These are phyloP conservation scores for Syzygium aromaticum DNA, from an alignment of 345 rosid genomes.

Conservation along the genomic window DNA sequence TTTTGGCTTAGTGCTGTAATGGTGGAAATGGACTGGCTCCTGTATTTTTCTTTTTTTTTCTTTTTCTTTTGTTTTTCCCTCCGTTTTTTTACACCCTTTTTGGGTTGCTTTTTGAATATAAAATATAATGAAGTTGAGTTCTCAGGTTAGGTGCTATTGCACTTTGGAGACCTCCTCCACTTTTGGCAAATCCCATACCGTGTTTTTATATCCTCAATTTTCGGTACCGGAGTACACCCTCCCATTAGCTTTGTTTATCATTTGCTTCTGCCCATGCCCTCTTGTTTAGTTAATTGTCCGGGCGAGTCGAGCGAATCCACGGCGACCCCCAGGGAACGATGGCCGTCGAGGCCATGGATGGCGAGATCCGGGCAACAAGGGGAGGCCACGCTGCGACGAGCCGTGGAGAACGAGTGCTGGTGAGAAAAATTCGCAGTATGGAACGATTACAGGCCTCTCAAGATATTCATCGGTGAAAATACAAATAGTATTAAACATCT, in stretches of 20 bases:
- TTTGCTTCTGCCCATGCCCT: not conserved
- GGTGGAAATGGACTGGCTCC: not conserved
- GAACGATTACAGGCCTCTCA: not conserved
- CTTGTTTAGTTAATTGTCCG: not conserved
- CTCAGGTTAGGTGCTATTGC: not conserved
- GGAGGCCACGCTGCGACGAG: accelerated
- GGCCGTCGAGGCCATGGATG: not conserved
- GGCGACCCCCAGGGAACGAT: accelerated
- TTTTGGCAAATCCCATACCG: not conserved
- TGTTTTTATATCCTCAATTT: not conserved
- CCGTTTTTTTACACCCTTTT: not conserved
- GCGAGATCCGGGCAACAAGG: accelerated
- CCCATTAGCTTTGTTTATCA: not conserved
- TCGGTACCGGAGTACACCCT: not conserved
- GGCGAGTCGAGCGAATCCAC: accelerated
- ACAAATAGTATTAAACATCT: not conserved
- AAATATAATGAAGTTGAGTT: not conserved
- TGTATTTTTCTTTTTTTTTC: not conserved
- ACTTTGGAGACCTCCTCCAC: not conserved
- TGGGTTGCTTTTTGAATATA: not conserved
- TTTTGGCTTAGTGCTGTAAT: not conserved
- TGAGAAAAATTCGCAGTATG: accelerated
- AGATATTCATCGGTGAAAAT: not conserved
- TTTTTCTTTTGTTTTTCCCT: not conserved
- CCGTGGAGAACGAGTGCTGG: not conserved